Base-by-base conservation (phyloP, 108 stramenopile genomes). In the Nannochloropsis salina region DNA sequence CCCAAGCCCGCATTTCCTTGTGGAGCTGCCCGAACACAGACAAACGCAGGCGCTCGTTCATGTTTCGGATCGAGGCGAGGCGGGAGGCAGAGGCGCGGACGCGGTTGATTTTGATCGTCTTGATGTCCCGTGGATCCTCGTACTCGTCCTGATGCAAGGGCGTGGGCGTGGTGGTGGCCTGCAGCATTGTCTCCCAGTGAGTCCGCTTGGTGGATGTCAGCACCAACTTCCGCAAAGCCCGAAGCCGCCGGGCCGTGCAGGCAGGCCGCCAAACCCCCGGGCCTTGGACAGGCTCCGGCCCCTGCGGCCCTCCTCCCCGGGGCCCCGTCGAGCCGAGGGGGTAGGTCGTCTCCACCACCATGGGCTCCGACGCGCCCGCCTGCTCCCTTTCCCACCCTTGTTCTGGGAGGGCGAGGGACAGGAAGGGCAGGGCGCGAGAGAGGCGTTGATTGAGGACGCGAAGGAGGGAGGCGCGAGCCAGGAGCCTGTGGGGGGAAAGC, bases 141-240 rank as follows among this genome's bases (percentile, higher is more conserved):
- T 97, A 98, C 88, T 98, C 98, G 87, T 98, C 98, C 83, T 95
- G 94, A 45, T 94, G 94, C n/a, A 95, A 91, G 41, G 96, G 95
- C 20, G 97, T 97, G 15, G 95, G 94, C 15, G 96, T 95, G 74
- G 95, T 93, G 40, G 97, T 98, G 3, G 93, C 94, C 83, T 92
- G 91, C 45, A 95, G 93, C 20, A 97, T 87, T 42, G 90, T 89
- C 74, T 93, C 91, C 43, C 96, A 91, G 79, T 94, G 92, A 9
- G 89, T 88, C 61, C 88, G 89, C 86, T 96, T 98, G 44, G 94
- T 93, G 83, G 86, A 88, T 11, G 91, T 86, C 86, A 98, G 95
- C 9, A 86, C 44, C 42, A 86, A n/a, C 21, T 79, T 3, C 2
- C 86, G 82, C 79, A 84, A 42, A 5, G 81, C 11, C 8, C 86